Base-by-base conservation (phyloP, 805 yeast genomes). In the Metschnikowia similis region DNA sequence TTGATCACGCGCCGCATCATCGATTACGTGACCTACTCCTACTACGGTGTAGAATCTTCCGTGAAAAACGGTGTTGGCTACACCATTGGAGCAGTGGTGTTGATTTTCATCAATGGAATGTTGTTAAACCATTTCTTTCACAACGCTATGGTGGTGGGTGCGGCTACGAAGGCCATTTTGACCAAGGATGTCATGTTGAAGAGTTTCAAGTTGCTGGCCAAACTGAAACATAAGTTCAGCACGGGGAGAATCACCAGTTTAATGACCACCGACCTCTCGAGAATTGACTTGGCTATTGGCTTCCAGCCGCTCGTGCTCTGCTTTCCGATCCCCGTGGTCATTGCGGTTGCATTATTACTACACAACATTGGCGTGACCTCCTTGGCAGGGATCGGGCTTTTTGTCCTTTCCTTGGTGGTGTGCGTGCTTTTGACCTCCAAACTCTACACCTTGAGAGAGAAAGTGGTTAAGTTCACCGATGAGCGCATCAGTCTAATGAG, bases 41-140 rank as follows among this genome's bases (percentile, higher is more conserved):
- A 78, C 8, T 61, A 65, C 27, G 79, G 80, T 7, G 65, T 75
- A 11, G 66, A 68, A 9, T 56, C 66, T 27, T 64, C 71, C 8
- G 67, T 71, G 49, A 84, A 82, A 32, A 71, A 67, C 38, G 96
- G 96, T 51, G 73, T 87, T 16, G 96, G 94, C 8, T 86, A 80
- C 57, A 85, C 91, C 8, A 68, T 89, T 43, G 96, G 91, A 16
- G 74, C 87, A 9, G 76, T 83, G 38, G 55, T 71, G 1, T 70
- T 90, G 65, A 79, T 85, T 56, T 54, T 62, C 48, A 41, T 69
- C 39, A 71, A 70, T 53, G 77, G 77, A 10, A 56, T 72, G 41
- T 62, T 70, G 35, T 53, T 71, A 36, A 74, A 73, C 57, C 79
- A 74, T 53, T 70, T 63, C 49, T 72, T 71, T 59, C 74, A 74